Evolutionary conservation across 1,139 yeast genomes (phyloP), one percentile per base, ranked within the genome.

Genomic region (Hyphopichia burtonii): DNA sequence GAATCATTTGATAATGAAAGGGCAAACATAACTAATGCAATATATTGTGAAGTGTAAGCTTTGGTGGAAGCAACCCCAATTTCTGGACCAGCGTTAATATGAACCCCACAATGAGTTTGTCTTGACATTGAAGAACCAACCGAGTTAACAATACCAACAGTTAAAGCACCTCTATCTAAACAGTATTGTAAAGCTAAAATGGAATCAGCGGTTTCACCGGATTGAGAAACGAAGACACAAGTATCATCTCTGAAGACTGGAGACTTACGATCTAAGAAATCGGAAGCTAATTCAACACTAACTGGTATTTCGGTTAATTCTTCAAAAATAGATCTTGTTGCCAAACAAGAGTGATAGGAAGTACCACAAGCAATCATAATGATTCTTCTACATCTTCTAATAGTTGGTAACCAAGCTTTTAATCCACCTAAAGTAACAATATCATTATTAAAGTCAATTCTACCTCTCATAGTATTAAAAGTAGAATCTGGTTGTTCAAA

Each of bases 321-420:
- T 68, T 94, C 99, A 63, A 94, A 91, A 51, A 90, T 85, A 12
- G 97, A 86, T 66, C 99, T 82, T 23, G 96, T 93, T 20, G 99
- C 99, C 61, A 94, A 72, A 74, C 99, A 94, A 17, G 99, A 93
- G 68, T 94, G 99, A 63, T 91, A 94, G 1, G 99, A 93, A 6
- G 99, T 94, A 71, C 99, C 99, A 71, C 99, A 94, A 4, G 99
- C 99, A 73, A 94, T 88, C 98, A 94, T 93, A 47, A 91, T 87
- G 59, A 94, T 80, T 68, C 99, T 83, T 69, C 98, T 83, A 56
- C 97, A 90, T 61, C 97, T 82, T 69, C 98, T 83, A 51, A 94
- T 87, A 39, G 95, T 86, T 28, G 95, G 83, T 51, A 94, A 74
- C 78, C 83, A 88, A 17, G 86, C 77, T 55, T 86, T 82, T 57